Evolutionary conservation across 2,329 filamentous ascomycete species (phyloP).

Genomic region (Didymella pomorum): DNA sequence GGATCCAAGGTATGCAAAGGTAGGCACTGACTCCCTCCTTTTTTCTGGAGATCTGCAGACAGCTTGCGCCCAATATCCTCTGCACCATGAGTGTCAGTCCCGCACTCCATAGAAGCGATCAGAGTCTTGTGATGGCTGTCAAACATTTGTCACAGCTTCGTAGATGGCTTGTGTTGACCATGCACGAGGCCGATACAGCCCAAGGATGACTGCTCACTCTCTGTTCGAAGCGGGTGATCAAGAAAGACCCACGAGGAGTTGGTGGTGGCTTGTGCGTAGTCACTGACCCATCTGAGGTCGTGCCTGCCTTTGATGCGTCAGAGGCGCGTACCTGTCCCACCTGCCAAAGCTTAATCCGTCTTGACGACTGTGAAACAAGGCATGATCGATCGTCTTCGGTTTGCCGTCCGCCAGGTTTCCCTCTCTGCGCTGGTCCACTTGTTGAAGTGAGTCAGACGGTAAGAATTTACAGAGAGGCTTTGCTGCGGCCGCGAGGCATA

Average conservation of each 20-base stretch:
- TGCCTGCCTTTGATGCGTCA: slow-evolving; percentile 1
- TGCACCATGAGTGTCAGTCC: neutral
- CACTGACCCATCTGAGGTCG: neutral
- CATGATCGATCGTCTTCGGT: neutral
- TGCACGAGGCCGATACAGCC: neutral
- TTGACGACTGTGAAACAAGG: neutral
- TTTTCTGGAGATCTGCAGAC: no score
- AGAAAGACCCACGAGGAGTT: neutral
- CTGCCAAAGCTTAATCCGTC: neutral
- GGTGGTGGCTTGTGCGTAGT: neutral
- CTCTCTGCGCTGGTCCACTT: neutral
- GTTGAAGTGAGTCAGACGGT: neutral
- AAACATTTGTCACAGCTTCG: neutral
- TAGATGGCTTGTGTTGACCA: neutral
- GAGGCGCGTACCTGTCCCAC: slow-evolving; percentile 3
- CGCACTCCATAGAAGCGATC: neutral
- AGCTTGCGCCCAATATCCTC: no score
- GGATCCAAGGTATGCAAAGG: no score
- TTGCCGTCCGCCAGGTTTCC: neutral
- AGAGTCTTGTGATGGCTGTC: neutral
- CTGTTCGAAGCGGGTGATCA: neutral
- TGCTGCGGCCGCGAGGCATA: neutral
- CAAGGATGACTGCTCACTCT: neutral
- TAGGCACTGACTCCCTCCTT: no score
- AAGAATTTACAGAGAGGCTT: neutral